A percentile compares a stretch with the other conserved stretches of the same genome.
phyloP scores from a whole-genome alignment of 768 basidiomycete species.

The Cystobasidium tubakii region DNA sequence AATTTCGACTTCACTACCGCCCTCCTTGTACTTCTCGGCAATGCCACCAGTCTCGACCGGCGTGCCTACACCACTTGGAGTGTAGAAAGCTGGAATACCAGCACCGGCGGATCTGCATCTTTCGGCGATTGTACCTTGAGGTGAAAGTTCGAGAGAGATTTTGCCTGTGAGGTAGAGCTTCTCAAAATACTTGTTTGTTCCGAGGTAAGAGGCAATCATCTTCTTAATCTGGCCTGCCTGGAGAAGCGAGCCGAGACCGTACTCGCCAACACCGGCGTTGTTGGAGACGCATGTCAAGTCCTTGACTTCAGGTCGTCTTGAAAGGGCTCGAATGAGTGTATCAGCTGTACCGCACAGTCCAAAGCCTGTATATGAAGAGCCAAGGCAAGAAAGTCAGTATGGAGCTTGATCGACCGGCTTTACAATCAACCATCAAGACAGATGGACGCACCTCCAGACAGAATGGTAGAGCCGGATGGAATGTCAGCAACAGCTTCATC shows the following conservation, averaged over 20 bases:
- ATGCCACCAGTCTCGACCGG: constrained; percentile 74
- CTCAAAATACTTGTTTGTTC: constrained; percentile 65
- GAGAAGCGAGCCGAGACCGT: constrained; percentile 57
- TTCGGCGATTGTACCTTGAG: constrained; percentile 84
- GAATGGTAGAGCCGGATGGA: constrained; percentile 68
- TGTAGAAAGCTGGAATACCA: constrained; percentile 89
- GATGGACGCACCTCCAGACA: constrained; percentile 66
- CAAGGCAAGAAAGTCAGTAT: background rate
- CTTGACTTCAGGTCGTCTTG: constrained; percentile 66
- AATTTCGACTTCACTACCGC: constrained; percentile 63
- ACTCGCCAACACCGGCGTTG: constrained; percentile 54
- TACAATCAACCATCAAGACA: too few species aligned
- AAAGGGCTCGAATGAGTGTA: constrained; percentile 72
- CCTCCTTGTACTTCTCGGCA: constrained; percentile 69
- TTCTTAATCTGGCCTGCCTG: constrained; percentile 69
- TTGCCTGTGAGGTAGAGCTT: constrained; percentile 69
- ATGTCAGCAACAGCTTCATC: constrained; percentile 79
- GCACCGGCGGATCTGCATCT: constrained; percentile 81
- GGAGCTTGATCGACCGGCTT: background rate
- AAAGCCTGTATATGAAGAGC: constrained; percentile 60
- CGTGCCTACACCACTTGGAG: constrained; percentile 73
- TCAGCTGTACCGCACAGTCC: constrained; percentile 86
- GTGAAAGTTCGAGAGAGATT: constrained; percentile 78
- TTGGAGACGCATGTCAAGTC: constrained; percentile 79
- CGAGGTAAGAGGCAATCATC: constrained; percentile 83